These are phyloP conservation scores for Naegleria fowleri DNA, from an alignment of 208 protist species.

Conservation along the genomic window DNA sequence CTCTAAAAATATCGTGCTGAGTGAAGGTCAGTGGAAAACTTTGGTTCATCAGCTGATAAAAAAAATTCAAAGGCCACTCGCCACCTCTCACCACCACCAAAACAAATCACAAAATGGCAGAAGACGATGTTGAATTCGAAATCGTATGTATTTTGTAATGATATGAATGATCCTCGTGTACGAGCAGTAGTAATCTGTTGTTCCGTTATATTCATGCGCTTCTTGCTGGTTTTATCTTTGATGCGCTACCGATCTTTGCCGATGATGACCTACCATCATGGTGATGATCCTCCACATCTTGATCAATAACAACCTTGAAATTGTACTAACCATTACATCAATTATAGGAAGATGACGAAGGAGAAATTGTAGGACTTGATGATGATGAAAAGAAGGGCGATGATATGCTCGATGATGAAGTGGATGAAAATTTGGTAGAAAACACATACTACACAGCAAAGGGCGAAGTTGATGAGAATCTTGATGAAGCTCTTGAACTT, in stretches of 20 bases:
- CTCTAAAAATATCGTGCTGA: no score
- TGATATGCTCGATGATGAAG: neutral
- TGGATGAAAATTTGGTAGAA: neutral
- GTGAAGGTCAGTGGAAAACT: no score
- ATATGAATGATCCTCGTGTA: neutral
- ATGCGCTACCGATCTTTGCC: neutral
- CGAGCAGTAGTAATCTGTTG: no score
- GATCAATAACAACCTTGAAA: neutral
- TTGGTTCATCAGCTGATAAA: no score
- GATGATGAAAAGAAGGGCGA: neutral
- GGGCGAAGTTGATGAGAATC: neutral
- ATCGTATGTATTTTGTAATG: neutral
- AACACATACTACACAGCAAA: constrained; percentile 14
- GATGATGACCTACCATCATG: neutral
- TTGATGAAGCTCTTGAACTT: constrained; percentile 12
- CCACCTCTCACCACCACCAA: neutral
- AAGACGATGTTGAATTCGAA: constrained; percentile 3
- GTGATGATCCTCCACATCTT: neutral
- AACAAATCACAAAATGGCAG: neutral
- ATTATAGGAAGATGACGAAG: constrained; percentile 5
- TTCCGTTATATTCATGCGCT: no score
- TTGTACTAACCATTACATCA: neutral
- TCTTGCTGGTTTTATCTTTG: neutral
- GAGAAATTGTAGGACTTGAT: neutral
- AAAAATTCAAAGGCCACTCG: neutral